phyloP scores from a whole-genome alignment of 129 eudicot genomes.

The Dittrichia graveolens region DNA sequence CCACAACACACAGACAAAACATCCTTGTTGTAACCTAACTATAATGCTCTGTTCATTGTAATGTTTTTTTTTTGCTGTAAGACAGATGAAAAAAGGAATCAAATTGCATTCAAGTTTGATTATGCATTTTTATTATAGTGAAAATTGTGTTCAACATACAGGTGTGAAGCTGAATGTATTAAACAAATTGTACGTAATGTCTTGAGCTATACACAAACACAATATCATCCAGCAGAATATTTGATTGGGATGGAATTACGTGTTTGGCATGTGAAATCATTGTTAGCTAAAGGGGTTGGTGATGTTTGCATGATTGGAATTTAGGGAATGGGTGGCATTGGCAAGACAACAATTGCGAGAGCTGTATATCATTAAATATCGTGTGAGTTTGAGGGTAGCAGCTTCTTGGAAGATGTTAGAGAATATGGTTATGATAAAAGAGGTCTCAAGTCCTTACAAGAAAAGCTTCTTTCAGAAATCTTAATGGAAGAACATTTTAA shows the following conservation, averaged over 20 bases:
- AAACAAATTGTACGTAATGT: not conserved
- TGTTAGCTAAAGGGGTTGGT: not conserved
- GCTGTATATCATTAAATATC: not conserved
- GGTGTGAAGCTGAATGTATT: constrained; percentile 12
- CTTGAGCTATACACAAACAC: not conserved
- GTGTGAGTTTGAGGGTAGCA: constrained; percentile 4
- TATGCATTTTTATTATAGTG: no score
- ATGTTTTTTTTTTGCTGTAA: no score
- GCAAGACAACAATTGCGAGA: constrained; percentile 11
- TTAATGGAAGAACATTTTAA: not conserved
- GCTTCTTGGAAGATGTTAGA: constrained; percentile 9
- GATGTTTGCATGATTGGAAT: constrained; percentile 1
- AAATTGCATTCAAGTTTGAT: no score
- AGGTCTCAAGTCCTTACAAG: constrained; percentile 6
- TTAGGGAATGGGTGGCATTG: constrained; percentile 4
- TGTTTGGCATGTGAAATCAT: not conserved
- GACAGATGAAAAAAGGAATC: no score
- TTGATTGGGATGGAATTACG: constrained; percentile 4
- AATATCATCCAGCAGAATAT: not conserved
- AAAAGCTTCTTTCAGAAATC: constrained; percentile 6
- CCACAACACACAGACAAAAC: no score
- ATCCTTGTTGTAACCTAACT: no score
- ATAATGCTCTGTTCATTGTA: no score
- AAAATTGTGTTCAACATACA: not conserved
- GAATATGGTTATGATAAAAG: constrained; percentile 7